Evolutionary conservation across 1,284 basidiomycete species (phyloP).

Genomic region (Tausonia pullulans): DNA sequence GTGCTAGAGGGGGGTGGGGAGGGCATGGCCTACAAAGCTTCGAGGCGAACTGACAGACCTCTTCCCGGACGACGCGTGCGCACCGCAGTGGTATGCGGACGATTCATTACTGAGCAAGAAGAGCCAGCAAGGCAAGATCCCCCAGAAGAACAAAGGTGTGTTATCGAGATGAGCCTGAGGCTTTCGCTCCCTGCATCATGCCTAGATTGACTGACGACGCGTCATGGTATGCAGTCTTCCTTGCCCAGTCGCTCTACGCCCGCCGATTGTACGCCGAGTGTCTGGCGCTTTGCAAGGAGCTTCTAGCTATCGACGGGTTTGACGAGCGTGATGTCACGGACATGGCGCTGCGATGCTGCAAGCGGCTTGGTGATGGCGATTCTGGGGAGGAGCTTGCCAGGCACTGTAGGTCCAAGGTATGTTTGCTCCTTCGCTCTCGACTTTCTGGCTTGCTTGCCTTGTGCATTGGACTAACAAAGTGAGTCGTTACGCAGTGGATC

Average conservation of each 20-base stretch:
- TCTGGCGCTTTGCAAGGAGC: neutral
- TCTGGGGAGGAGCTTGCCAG: slow-evolving; percentile 7
- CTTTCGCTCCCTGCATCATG: too few species aligned
- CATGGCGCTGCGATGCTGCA: slow-evolving; percentile 4
- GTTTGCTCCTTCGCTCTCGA: neutral
- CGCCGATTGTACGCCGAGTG: neutral
- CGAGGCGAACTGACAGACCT: too few species aligned
- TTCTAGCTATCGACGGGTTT: neutral
- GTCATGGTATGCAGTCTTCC: neutral
- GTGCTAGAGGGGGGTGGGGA: too few species aligned
- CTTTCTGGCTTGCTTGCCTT: too few species aligned
- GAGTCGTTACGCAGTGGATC: neutral
- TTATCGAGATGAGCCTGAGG: too few species aligned
- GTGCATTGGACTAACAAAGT: neutral
- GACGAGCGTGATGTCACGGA: slow-evolving; percentile 13
- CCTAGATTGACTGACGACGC: too few species aligned
- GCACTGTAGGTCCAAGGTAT: slow-evolving; percentile 12
- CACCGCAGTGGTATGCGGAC: too few species aligned
- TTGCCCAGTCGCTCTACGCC: slow-evolving; percentile 3
- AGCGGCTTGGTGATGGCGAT: neutral
- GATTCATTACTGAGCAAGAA: too few species aligned
- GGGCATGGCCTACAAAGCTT: too few species aligned
- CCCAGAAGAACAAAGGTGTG: too few species aligned
- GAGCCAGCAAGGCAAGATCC: too few species aligned
- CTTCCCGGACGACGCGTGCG: too few species aligned